Evolutionary conservation across 805 yeast species (phyloP), one percentile per base, ranked within the genome.

Genomic region (Starmerella riodocensis): DNA sequence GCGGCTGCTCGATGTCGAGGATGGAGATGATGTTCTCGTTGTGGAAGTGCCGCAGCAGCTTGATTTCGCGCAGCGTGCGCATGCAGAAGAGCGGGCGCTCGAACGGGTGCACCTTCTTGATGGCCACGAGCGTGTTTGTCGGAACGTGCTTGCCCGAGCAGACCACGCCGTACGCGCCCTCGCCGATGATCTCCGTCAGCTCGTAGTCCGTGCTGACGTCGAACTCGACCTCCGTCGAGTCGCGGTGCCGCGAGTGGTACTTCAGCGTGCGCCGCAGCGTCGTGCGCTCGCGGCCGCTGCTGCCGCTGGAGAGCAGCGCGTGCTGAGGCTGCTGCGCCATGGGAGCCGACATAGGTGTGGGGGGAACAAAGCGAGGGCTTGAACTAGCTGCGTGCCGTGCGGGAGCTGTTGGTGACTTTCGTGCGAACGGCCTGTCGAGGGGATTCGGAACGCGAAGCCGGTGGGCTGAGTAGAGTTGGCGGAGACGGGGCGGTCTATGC

Each of bases 101-200:
- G 56, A 88, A 88, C 11, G 96, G 96, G 55, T 79, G 80, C 48
- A 88, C 84, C 62, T 86, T 88, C 60, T 88, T 88, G 54, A 88
- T 85, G 29, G 97, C 97, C n/a, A 88, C 96, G 47, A 74, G 74
- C 50, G 79, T 86, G 39, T 78, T 78, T 1, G 91, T 72, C 5
- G 94, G 94, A 53, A 73, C 72, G 60, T 88, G 94, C 9, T 76
- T 61, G 0, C 96, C 96, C 9, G 88, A 74, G 58, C 95, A 62
- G 9, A 88, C 97, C 11, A 86, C 75, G 5, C 97, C 97, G 56
- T 88, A 88, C 0, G 97, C 96, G 16, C 97, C 97, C 59, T 85
- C 94, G 7, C 97, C 97, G 2, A 88, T 76, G 13, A 88, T 72
- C 49, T 82, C 84, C 37, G 77, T 66, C 34, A 88, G 75, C 58